These are phyloP conservation scores for Globisporangium nagaii DNA, from an alignment of 352 stramenopile species.

Conservation along the genomic window DNA sequence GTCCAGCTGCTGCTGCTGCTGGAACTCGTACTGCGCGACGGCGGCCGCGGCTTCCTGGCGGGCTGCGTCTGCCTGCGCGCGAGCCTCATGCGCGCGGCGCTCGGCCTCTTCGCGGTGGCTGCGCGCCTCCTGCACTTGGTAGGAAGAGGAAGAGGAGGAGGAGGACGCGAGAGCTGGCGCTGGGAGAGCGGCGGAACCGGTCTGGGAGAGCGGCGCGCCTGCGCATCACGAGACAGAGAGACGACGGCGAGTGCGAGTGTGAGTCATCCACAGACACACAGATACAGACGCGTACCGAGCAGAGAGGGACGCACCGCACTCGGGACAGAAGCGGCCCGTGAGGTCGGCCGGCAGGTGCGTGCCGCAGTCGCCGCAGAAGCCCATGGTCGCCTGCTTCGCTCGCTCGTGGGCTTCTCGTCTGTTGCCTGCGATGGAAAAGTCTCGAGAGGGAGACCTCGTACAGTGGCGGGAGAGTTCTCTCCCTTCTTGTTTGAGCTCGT, in stretches of 20 bases:
- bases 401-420: background rate
- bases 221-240: background rate
- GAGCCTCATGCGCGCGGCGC: constrained; percentile 30
- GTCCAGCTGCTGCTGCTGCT: constrained; percentile 40
- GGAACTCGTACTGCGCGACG: constrained; percentile 37
- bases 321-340: constrained; percentile 60
- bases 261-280: background rate
- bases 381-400: constrained; percentile 28
- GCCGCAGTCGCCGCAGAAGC: constrained; percentile 82
- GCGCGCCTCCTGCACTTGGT: constrained; percentile 21
- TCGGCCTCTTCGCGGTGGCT: constrained; percentile 47
- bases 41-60: constrained; percentile 38
- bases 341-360: constrained; percentile 49
- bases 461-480: too few species aligned
- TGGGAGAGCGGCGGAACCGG: constrained; percentile 5
- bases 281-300: background rate
- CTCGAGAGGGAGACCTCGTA: background rate
- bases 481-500: too few species aligned
- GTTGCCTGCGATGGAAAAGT: too few species aligned
- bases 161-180: background rate
- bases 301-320: constrained; percentile 50
- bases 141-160: background rate
- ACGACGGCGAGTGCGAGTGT: background rate
- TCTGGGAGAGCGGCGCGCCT: background rate
- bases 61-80: constrained; percentile 30